Evolutionary conservation across 345 rosid genomes (phyloP).

Genomic region (Trapa bicornis): DNA sequence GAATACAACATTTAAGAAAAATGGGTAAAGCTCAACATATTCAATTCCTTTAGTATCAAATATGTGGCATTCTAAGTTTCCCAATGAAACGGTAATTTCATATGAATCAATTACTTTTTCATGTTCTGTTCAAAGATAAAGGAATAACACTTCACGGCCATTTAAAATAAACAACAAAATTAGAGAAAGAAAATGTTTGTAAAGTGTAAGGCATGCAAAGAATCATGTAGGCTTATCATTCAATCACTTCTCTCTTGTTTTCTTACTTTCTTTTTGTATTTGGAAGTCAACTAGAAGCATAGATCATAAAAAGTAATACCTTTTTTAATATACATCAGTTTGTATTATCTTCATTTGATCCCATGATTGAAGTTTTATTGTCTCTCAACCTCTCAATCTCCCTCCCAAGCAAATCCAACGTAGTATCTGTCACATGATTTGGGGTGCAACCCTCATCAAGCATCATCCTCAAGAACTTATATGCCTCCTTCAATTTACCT

Average conservation of each 20-base stretch:
- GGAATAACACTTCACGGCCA: neutral
- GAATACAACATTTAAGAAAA: too few relatives aligned
- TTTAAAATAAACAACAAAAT: neutral
- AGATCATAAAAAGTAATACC: neutral
- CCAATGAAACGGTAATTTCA: neutral
- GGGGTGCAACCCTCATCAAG: slow-evolving; percentile 68
- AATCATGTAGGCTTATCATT: neutral
- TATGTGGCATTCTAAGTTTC: neutral
- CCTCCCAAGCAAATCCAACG: slow-evolving; percentile 59
- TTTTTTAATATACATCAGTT: neutral
- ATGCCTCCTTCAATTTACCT: slow-evolving; percentile 63
- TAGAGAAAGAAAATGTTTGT: neutral
- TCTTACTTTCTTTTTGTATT: neutral
- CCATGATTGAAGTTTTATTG: slow-evolving; percentile 49
- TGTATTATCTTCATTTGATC: slow-evolving; percentile 8
- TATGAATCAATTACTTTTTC: neutral
- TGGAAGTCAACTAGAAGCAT: neutral
- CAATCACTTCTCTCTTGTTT: neutral
- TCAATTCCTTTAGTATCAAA: neutral
- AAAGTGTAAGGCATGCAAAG: neutral
- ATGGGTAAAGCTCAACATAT: too few relatives aligned
- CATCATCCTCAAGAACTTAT: slow-evolving; percentile 61
- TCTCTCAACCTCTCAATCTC: slow-evolving; percentile 65
- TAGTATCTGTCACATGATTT: slow-evolving; percentile 73
- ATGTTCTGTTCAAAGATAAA: neutral